Conservation (phyloP, 495 filamentous ascomycete genomes). For the Neurospora sublineolata region DNA sequence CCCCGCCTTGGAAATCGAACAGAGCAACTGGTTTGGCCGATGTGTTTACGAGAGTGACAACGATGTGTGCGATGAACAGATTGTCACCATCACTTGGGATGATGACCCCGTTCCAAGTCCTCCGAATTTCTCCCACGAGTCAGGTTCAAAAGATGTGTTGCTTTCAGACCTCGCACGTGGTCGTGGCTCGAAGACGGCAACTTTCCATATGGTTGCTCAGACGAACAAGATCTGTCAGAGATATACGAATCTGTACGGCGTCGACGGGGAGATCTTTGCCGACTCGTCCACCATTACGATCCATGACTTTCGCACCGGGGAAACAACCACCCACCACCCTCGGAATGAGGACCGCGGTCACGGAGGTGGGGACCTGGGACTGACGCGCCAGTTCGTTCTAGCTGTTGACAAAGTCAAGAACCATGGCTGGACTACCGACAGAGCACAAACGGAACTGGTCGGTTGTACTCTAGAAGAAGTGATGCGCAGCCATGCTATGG, state of each 20-base stretch:
- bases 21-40: conserved; percentile 74
- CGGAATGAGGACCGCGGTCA: conserved; percentile 48
- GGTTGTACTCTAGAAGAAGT: conserved; percentile 77
- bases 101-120: conserved; percentile 37
- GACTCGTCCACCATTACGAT: conserved; percentile 56
- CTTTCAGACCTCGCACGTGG: conserved; percentile 16
- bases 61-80: conserved; percentile 82
- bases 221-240: conserved; percentile 80
- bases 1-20: conserved; percentile 43
- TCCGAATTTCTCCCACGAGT: background rate
- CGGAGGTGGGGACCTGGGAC: conserved; percentile 79
- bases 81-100: conserved; percentile 78
- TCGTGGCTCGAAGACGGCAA: conserved; percentile 68
- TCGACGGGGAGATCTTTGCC: conserved; percentile 72
- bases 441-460: conserved; percentile 64
- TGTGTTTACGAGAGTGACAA: conserved; percentile 93
- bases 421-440: conserved; percentile 49
- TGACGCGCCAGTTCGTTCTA: conserved; percentile 65
- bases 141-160: background rate
- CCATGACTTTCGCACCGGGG: conserved; percentile 49
- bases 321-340: conserved; percentile 42
- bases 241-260: conserved; percentile 73
- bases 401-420: conserved; percentile 75
- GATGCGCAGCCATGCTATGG: conserved; percentile 80
- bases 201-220: conserved; percentile 87